Evolutionary conservation across 495 filamentous ascomycete genomes (phyloP), one percentile per base, ranked within the genome.

Genomic region (Chaetomium fimeti): DNA sequence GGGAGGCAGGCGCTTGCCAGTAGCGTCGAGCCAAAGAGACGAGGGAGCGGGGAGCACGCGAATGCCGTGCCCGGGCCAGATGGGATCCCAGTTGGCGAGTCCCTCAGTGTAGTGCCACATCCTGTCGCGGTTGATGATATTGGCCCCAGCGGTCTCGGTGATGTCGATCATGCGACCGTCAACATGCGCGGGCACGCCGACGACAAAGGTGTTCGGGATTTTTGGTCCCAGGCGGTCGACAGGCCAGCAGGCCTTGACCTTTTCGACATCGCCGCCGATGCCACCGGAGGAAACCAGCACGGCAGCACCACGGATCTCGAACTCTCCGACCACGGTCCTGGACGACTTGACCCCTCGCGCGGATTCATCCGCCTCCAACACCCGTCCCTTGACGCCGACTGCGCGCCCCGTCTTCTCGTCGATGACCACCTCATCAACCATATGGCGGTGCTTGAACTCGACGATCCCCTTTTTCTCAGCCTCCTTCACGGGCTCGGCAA

Each of bases 31-130:
- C 81, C 81, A 84, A 25, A 84, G 76, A 3, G 81, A 84, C 0
- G 80, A 82, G 0, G 80, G 80, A 1, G 78, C 80, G 0, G 80
- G 79, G 16, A 82, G 65, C 5, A 82, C 75, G 22, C 81, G 81
- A 62, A 84, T 84, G 25, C 81, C 81, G 69, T 84, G 81, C 25
- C 63, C 58, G 0, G 81, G 81, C 81, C 81, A 83, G 63, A 83
- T 82, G 38, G 79, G 73, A 43, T 81, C 65, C 80, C 81, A 83
- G 66, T 83, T 83, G 49, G 77, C 75, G 13, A 83, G 67, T 0
- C 81, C 81, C 62, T 84, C 81, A 12, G 81, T 84, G 65, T 84
- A 84, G 64, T 83, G 81, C 81, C 81, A 83, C 81, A 83, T 83
- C 6, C 81, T 64, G 57, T 84, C 81, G 47, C 76, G 71, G 67